A percentile compares a stretch with the other conserved stretches of the same genome.
Conservation (phyloP, 1,284 basidiomycete genomes). For the Moesziomyces antarcticus region DNA sequence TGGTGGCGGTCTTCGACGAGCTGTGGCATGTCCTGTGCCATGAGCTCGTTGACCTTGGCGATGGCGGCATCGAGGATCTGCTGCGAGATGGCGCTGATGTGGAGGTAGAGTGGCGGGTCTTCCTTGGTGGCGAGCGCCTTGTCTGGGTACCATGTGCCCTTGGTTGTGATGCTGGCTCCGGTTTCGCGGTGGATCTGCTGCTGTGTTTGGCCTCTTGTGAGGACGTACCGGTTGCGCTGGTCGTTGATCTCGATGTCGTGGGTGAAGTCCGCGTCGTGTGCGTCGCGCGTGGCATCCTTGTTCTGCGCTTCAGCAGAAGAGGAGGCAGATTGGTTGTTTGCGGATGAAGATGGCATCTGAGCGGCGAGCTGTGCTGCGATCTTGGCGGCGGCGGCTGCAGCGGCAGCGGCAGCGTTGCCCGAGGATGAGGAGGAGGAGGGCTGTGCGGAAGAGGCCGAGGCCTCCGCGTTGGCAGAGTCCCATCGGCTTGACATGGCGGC, state of each 20-base stretch:
- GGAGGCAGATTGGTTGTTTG: conserved; percentile 49
- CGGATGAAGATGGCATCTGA: conserved; percentile 68
- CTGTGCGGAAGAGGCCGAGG: conserved; percentile 28
- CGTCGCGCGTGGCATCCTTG: conserved; percentile 71
- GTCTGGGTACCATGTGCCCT: conserved; percentile 80
- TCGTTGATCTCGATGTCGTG: conserved; percentile 98
- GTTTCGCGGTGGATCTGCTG: conserved; percentile 76
- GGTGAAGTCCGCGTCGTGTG: conserved; percentile 83
- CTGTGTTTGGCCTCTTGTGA: conserved; percentile 94
- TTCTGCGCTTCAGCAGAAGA: conserved; percentile 69
- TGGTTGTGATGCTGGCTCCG: conserved; percentile 61
- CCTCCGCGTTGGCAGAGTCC: conserved; percentile 28
- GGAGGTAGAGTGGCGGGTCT: conserved; percentile 82
- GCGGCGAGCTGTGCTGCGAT: conserved; percentile 60
- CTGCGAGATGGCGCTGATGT: conserved; percentile 85
- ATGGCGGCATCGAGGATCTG: conserved; percentile 82
- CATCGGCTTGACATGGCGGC: conserved; percentile 33
- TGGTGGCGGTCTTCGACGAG: conserved; percentile 62
- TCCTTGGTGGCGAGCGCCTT: conserved; percentile 53
- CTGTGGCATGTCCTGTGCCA: conserved; percentile 76
- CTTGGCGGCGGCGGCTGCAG: conserved; percentile 61
- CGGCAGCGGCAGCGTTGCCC: conserved; percentile 22
- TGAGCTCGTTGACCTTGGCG: conserved; percentile 84
- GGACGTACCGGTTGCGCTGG: conserved; percentile 90
- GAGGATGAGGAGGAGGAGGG: conserved; percentile 15